A percentile compares a stretch with the other conserved stretches of the same genome.
phyloP scores from a whole-genome alignment of 176 grass and related monocot species.

The Cymbopogon citratus region DNA sequence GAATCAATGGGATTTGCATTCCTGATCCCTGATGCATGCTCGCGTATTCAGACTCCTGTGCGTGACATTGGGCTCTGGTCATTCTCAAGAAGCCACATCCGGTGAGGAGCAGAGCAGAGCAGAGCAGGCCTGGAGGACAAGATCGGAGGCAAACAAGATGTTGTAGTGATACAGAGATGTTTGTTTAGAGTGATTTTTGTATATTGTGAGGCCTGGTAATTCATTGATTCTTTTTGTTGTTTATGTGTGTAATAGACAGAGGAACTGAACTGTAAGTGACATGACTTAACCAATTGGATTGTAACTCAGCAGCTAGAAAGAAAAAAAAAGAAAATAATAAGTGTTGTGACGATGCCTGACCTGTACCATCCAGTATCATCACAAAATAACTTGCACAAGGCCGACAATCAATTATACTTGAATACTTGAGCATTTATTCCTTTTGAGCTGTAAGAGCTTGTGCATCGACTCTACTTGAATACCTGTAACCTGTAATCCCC shows the following conservation, averaged over 20 bases:
- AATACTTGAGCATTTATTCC: background rate
- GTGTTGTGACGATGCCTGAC: background rate
- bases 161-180: background rate
- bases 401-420: background rate
- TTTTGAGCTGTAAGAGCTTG: background rate
- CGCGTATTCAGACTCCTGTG: slow-evolving; percentile 55
- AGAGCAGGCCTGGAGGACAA: background rate
- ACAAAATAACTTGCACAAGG: background rate
- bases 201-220: slow-evolving; percentile 34
- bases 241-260: background rate
- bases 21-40: background rate
- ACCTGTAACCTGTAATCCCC: too few species aligned
- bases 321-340: background rate
- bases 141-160: background rate
- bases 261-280: background rate
- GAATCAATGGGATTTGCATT: background rate
- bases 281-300: slow-evolving; percentile 28
- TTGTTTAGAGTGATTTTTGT: slow-evolving; percentile 34
- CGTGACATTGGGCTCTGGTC: slow-evolving; percentile 84
- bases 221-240: slow-evolving; percentile 15
- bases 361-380: background rate
- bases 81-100: slow-evolving; percentile 73
- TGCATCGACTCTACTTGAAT: background rate
- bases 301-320: background rate
- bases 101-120: slow-evolving; percentile 32